Conservation (phyloP, 75 land plant species). For the Selaginella tamariscina region DNA sequence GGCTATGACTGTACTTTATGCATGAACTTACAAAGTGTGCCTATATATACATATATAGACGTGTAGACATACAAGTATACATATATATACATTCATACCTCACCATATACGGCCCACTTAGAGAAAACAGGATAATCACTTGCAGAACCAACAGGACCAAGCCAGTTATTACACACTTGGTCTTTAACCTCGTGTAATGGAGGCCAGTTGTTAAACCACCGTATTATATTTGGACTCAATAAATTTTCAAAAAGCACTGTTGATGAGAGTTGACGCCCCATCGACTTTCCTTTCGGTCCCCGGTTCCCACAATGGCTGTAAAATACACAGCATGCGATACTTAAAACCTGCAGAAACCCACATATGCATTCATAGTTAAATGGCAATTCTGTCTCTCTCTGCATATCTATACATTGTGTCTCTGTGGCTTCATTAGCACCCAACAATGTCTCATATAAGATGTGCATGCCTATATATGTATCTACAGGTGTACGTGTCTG, state of each 20-base stretch:
- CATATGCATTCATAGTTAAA: too few relatives aligned
- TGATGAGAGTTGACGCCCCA: constrained; percentile 36
- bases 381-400: too few relatives aligned
- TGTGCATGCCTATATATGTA: too few relatives aligned
- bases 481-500: too few relatives aligned
- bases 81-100: too few relatives aligned
- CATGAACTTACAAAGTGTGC: too few relatives aligned
- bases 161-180: constrained; percentile 87
- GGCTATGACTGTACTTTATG: too few relatives aligned
- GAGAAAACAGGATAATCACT: constrained; percentile 90
- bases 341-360: constrained; percentile 70
- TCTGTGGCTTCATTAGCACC: too few relatives aligned
- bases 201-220: constrained; percentile 36
- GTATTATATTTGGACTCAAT: constrained; percentile 37
- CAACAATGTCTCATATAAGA: too few relatives aligned
- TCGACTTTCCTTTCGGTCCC: constrained; percentile 41
- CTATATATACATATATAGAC: too few relatives aligned
- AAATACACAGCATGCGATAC: constrained; percentile 93
- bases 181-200: constrained; percentile 75
- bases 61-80: too few relatives aligned
- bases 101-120: constrained; percentile 95
- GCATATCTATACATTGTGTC: too few relatives aligned
- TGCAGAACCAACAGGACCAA: constrained; percentile 97
- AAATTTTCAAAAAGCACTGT: constrained; percentile 25
- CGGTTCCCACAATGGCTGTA: constrained; percentile 95